These are phyloP conservation scores for Aaosphaeria arxii DNA, from an alignment of 2,329 filamentous ascomycete genomes.

Conservation along the genomic window DNA sequence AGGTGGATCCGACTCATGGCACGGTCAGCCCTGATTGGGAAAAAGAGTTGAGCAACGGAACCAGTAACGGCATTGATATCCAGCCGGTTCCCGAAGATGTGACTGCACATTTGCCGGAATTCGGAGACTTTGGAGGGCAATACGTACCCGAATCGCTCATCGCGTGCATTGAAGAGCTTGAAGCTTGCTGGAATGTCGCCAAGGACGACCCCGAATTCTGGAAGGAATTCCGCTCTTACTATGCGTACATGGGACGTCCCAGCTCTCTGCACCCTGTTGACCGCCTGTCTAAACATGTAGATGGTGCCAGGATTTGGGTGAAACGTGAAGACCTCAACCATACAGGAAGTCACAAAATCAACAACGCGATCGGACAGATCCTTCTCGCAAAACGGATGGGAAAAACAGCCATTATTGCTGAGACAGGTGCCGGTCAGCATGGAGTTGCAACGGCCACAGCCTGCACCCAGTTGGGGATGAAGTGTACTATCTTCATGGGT, in stretches of 20 bases:
- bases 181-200: slow-evolving; percentile 85
- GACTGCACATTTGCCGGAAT: slow-evolving; percentile 72
- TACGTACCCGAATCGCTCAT: slow-evolving; percentile 97
- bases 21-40: slow-evolving; percentile 66
- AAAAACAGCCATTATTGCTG: slow-evolving; percentile 96
- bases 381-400: slow-evolving; percentile 81
- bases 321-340: slow-evolving; percentile 98
- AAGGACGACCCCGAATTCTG: slow-evolving; percentile 88
- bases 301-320: slow-evolving; percentile 93
- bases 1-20: slow-evolving; percentile 52
- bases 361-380: slow-evolving; percentile 94
- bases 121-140: slow-evolving; percentile 94
- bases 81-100: slow-evolving; percentile 28
- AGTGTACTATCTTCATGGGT: slow-evolving; percentile 98
- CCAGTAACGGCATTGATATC: slow-evolving; percentile 38
- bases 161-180: slow-evolving; percentile 90
- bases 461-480: slow-evolving; percentile 97
- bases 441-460: slow-evolving; percentile 97
- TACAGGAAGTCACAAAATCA: slow-evolving; percentile 98
- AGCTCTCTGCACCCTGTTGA: slow-evolving; percentile 88
- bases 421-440: slow-evolving; percentile 96
- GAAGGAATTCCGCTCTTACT: slow-evolving; percentile 95
- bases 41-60: slow-evolving; percentile 84
- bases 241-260: slow-evolving; percentile 94
- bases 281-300: slow-evolving; percentile 81